phyloP scores from a whole-genome alignment of 108 stramenopile genomes.

The Phaeodactylum tricornutum region DNA sequence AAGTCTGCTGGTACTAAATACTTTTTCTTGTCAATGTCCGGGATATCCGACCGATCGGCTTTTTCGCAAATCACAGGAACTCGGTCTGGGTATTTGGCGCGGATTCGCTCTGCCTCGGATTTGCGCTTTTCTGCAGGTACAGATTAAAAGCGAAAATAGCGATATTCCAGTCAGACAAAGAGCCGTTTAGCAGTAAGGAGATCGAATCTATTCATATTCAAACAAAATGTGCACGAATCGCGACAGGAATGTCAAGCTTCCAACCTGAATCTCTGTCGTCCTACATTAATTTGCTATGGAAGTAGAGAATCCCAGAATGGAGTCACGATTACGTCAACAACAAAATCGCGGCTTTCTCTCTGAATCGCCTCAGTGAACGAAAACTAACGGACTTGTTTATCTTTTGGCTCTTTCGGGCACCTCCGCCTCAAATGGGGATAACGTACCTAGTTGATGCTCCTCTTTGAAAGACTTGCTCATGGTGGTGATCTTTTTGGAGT shows the following conservation, averaged over 20 bases:
- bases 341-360: background rate
- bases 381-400: background rate
- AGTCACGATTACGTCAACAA: background rate
- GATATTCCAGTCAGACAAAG: background rate
- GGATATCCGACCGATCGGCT: slow-evolving; percentile 91
- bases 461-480: slow-evolving; percentile 85
- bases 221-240: background rate
- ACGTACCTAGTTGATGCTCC: slow-evolving; percentile 80
- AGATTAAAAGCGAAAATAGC: background rate
- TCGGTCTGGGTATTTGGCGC: slow-evolving; percentile 95
- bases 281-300: background rate
- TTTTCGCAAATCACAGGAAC: slow-evolving; percentile 99
- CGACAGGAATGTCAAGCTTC: background rate
- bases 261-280: background rate
- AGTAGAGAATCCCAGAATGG: background rate
- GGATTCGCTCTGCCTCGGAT: slow-evolving; percentile 86
- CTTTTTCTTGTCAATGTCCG: slow-evolving; percentile 99
- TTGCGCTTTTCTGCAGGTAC: slow-evolving; percentile 68
- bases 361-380: background rate
- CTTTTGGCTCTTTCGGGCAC: background rate
- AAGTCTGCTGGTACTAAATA: slow-evolving; percentile 94
- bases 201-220: background rate
- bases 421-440: too few relatives aligned
- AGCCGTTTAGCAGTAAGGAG: background rate
- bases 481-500: too few relatives aligned